Base-by-base conservation (phyloP, 73 alveolate genomes). In the Effrenium voratum region DNA sequence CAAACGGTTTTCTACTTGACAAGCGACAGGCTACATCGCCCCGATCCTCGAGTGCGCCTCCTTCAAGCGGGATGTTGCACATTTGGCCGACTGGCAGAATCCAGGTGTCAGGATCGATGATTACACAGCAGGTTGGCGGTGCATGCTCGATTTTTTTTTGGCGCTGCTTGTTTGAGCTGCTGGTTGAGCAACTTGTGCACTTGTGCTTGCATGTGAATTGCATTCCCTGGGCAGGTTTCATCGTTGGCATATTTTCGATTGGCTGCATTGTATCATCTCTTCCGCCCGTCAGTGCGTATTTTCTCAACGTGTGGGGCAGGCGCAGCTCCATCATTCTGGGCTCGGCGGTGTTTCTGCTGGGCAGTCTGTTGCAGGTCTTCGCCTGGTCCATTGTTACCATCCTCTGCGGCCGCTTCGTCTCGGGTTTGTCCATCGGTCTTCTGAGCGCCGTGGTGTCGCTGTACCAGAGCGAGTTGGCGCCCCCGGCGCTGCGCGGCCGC, bases 381-480 rank as follows among this genome's bases (percentile, higher is more conserved):
- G 46, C 87, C 26, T 3, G 16, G 16, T 66, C 87, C 15, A 68
- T 90, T 28, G 40, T 73, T 40, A 44, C 45, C 76, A 90, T 90
- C 44, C 73, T 90, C n/a, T 26, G 32, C 50, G 97, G 97, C 52
- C 97, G 97, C 75, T 90, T 90, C 52, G 59, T 90, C 59, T 44
- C 97, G 36, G 97, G 97, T 8, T 55, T 45, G 41, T 90, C 97
- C 19, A 90, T 90, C 0, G 97, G 97, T 41, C 86, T 90, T 38
- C 79, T 90, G 73, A 90, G 97, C 60, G 59, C 97, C 6, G 97
- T 90, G 38, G 97, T 90, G 26, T 44, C 97, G 26, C 19, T 90
- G 57, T 90, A 90, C 57, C 97, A 90, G 40, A 90, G 97, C 81
- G 97, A 90, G 38, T 34, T 90, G 73, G 97, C 97, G 28, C 97